phyloP scores from a whole-genome alignment of 805 yeast genomes.

The Saccharomycopsis schoenii region DNA sequence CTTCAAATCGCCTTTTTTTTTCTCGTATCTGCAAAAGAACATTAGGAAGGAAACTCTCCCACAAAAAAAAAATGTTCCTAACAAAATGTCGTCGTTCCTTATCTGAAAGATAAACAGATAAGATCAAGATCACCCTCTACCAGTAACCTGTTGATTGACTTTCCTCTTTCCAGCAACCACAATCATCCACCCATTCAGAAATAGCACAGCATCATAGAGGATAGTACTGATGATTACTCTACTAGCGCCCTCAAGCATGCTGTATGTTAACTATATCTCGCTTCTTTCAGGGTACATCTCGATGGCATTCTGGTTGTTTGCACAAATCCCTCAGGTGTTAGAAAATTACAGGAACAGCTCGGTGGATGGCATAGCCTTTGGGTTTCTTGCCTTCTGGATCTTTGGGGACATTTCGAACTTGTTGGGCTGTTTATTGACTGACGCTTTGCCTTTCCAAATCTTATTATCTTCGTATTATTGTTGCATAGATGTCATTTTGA shows the following conservation, averaged over 20 bases:
- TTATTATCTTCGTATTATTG: conserved; percentile 66
- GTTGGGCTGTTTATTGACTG: conserved; percentile 65
- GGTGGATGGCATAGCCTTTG: conserved; percentile 28
- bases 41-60: no score
- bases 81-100: no score
- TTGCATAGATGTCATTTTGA: conserved; percentile 55
- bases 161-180: no score
- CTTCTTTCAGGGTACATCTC: conserved; percentile 26
- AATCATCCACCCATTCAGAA: no score
- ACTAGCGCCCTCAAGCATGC: not conserved
- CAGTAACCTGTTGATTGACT: no score
- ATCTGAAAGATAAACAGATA: no score
- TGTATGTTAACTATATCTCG: conserved; percentile 2
- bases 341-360: conserved; percentile 27
- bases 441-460: conserved; percentile 72
- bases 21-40: no score
- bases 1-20: no score
- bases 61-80: no score
- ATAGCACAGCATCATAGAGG: no score
- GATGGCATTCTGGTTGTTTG: conserved; percentile 28
- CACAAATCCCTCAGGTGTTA: conserved; percentile 30
- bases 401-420: conserved; percentile 32
- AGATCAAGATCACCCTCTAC: no score
- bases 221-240: no score
- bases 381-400: conserved; percentile 29